These are phyloP conservation scores for Apiospora marii DNA, from an alignment of 2,329 filamentous ascomycete species.

Conservation along the genomic window DNA sequence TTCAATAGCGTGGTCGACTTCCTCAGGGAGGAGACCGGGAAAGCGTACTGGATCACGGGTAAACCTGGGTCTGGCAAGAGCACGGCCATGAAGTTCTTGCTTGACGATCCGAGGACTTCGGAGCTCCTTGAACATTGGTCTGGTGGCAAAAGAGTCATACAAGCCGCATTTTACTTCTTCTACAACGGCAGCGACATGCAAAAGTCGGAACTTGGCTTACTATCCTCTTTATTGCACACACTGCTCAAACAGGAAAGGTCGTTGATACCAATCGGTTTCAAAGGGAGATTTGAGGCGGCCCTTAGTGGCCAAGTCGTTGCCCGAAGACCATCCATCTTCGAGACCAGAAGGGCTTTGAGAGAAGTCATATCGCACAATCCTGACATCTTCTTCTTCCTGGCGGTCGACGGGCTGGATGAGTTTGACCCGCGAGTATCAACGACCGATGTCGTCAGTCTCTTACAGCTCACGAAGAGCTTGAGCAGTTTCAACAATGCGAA, in stretches of 20 bases:
- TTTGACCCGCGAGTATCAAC: slow-evolving; percentile 34
- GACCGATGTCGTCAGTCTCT: slow-evolving; percentile 30
- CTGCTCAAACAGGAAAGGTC: slow-evolving; percentile 29
- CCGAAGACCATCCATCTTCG: slow-evolving; percentile 26
- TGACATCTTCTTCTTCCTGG: slow-evolving; percentile 32
- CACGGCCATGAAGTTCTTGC: slow-evolving; percentile 37
- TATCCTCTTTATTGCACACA: slow-evolving; percentile 32
- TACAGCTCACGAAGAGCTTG: slow-evolving; percentile 29
- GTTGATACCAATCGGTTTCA: slow-evolving; percentile 26
- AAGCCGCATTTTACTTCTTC: slow-evolving; percentile 34
- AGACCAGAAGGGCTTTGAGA: slow-evolving; percentile 29
- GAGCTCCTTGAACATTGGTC: slow-evolving; percentile 32
- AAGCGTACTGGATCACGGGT: slow-evolving; percentile 37
- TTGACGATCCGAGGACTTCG: slow-evolving; percentile 26
- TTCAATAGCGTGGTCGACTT: slow-evolving; percentile 30
- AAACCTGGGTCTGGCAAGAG: slow-evolving; percentile 38
- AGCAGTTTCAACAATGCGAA: slow-evolving; percentile 31
- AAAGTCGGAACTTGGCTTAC: slow-evolving; percentile 34
- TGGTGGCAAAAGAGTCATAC: slow-evolving; percentile 25
- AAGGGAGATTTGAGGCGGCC: neutral
- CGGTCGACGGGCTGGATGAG: slow-evolving; percentile 37
- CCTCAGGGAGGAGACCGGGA: slow-evolving; percentile 24
- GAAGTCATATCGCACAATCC: slow-evolving; percentile 25
- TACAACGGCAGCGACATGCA: slow-evolving; percentile 32
- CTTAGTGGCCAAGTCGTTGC: neutral